These are phyloP conservation scores for Cicer pinnatifidum DNA, from an alignment of 306 rosid genomes.

Conservation along the genomic window DNA sequence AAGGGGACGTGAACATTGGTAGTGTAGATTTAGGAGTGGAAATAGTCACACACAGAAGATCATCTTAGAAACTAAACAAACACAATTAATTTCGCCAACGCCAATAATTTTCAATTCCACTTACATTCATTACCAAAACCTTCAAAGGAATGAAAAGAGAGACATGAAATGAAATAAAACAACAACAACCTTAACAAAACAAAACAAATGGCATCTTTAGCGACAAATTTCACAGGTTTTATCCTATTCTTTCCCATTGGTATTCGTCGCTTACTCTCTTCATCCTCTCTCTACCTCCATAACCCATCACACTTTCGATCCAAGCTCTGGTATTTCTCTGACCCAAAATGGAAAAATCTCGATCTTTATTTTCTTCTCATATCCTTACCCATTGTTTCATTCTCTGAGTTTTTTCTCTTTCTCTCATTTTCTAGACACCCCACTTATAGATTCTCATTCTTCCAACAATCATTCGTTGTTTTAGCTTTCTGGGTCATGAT, in stretches of 20 bases:
- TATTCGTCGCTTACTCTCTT: slow-evolving; percentile 68
- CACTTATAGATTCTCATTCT: slow-evolving; percentile 64
- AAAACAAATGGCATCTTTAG: slow-evolving; percentile 66
- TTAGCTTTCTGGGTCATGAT: slow-evolving; percentile 72
- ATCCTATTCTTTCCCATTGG: slow-evolving; percentile 68
- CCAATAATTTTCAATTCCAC: no score
- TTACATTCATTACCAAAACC: no score
- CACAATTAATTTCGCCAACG: no score
- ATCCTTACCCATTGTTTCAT: slow-evolving; percentile 71
- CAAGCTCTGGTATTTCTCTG: slow-evolving; percentile 74
- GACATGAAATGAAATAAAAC: slow-evolving; percentile 14
- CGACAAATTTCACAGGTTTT: slow-evolving; percentile 73
- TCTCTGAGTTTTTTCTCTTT: slow-evolving; percentile 68
- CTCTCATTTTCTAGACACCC: slow-evolving; percentile 70
- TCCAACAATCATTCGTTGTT: slow-evolving; percentile 63
- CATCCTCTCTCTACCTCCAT: slow-evolving; percentile 74
- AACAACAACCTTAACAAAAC: slow-evolving; percentile 19
- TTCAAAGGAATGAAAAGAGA: background rate
- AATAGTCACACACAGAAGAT: no score
- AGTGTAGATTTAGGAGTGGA: no score
- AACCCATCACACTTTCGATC: slow-evolving; percentile 78
- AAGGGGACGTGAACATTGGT: no score
- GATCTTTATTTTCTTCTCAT: slow-evolving; percentile 70
- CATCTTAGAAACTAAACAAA: no score
- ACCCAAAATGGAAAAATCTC: slow-evolving; percentile 72